Conservation (phyloP, 2,329 filamentous ascomycete species). For the Scedosporium dehoogii region DNA sequence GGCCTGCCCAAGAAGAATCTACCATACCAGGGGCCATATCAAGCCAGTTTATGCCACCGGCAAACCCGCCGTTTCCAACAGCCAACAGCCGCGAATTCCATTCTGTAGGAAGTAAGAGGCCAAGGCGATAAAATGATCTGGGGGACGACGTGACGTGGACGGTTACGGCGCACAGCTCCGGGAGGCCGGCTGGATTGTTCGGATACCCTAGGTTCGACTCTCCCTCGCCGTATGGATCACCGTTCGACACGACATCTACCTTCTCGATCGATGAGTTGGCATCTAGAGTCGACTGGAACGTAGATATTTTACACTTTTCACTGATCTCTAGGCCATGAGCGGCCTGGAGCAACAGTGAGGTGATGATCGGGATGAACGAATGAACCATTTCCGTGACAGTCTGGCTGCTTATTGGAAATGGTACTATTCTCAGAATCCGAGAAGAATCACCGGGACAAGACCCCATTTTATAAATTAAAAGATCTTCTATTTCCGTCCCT, state of each 20-base stretch:
- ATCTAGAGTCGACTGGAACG: not conserved
- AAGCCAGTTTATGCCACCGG: slow-evolving; percentile 22
- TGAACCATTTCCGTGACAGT: not conserved
- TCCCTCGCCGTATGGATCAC: slow-evolving; percentile 14
- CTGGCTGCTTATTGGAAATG: no score
- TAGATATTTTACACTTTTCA: not conserved
- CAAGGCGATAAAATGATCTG: slow-evolving; percentile 19
- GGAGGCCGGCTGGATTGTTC: slow-evolving; percentile 18
- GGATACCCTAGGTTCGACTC: slow-evolving; percentile 16
- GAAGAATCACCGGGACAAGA: not conserved
- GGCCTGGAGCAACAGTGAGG: not conserved
- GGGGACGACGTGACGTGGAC: slow-evolving; percentile 16
- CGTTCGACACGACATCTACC: slow-evolving; percentile 11
- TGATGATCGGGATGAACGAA: not conserved
- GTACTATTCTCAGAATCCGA: no score
- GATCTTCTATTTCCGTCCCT: not conserved
- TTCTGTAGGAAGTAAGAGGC: slow-evolving; percentile 20
- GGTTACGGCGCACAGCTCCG: slow-evolving; percentile 21
- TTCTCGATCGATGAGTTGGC: slow-evolving; percentile 9
- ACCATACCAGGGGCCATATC: slow-evolving; percentile 12
- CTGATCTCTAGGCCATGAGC: not conserved
- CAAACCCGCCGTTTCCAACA: slow-evolving; percentile 21
- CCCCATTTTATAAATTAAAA: not conserved
- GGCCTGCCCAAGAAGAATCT: not conserved
- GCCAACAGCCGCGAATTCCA: slow-evolving; percentile 23